Evolutionary conservation across 2,329 filamentous ascomycete species (phyloP).

Genomic region (Diaporthe sp.): DNA sequence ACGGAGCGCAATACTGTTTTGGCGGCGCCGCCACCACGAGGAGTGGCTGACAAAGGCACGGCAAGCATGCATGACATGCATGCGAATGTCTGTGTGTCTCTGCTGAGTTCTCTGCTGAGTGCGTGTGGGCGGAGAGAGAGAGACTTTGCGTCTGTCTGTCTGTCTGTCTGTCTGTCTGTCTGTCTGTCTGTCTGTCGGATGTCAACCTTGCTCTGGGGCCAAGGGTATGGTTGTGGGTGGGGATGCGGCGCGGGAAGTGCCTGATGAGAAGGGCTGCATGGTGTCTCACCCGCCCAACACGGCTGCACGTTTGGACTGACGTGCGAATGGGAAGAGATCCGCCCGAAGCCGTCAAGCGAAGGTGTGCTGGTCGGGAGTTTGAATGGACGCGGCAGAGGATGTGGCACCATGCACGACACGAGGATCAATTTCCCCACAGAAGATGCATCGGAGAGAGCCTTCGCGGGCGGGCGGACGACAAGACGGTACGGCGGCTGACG

Average conservation of each 20-base stretch:
- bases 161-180: not conserved
- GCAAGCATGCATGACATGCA: conserved; percentile 7
- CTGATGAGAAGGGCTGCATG: conserved; percentile 18
- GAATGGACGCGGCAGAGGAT: conserved; percentile 14
- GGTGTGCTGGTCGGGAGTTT: not conserved
- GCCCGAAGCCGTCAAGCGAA: conserved; percentile 23
- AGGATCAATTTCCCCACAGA: conserved; percentile 11
- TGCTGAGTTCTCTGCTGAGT: too few relatives aligned
- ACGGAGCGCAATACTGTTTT: not conserved
- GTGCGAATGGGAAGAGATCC: conserved; percentile 24
- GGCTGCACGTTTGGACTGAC: not conserved
- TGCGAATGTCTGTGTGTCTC: not conserved
- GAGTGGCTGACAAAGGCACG: not conserved
- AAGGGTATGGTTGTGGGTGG: not conserved
- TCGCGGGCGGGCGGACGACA: not conserved
- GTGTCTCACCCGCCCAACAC: conserved; percentile 11
- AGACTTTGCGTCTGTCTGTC: not conserved
- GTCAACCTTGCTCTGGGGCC: conserved; percentile 7
- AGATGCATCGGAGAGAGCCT: not conserved
- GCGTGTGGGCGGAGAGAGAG: too few relatives aligned
- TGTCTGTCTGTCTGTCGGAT: not conserved
- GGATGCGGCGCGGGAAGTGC: conserved; percentile 16
- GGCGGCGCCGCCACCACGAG: not conserved
- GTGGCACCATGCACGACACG: conserved; percentile 25
- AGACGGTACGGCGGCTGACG: not conserved